Evolutionary conservation across 2,329 filamentous ascomycete genomes (phyloP).

Genomic region (Phoma herbarum): DNA sequence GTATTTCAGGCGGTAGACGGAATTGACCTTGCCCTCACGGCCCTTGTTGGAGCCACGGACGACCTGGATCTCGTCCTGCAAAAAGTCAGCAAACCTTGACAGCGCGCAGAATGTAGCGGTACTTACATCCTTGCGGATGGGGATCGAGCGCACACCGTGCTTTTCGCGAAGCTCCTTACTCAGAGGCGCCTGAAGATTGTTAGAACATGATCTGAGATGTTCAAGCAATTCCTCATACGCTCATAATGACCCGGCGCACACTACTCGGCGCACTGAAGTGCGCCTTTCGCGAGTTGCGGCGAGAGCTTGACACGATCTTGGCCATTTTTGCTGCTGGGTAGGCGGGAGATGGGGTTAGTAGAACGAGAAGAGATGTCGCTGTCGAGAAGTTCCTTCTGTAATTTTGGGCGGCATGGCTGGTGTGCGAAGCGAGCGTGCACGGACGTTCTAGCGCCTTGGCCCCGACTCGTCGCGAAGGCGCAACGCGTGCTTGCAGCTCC

Average conservation of each 20-base stretch:
- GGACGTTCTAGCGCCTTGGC: conserved; percentile 7
- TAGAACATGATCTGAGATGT: conserved; percentile 41
- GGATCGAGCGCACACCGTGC: conserved; percentile 93
- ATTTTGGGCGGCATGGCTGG: conserved; percentile 26
- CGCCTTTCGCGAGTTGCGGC: conserved; percentile 98
- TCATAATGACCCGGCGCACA: conserved; percentile 94
- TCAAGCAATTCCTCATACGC: conserved; percentile 70
- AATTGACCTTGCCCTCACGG: conserved; percentile 96
- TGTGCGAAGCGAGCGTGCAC: conserved; percentile 16
- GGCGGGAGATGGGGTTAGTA: conserved; percentile 45
- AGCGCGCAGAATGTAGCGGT: conserved; percentile 43
- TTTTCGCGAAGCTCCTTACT: conserved; percentile 93
- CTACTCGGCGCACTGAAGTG: conserved; percentile 97
- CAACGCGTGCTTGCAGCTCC: conserved; percentile 24
- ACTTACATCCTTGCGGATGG: conserved; percentile 84
- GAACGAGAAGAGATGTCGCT: conserved; percentile 24
- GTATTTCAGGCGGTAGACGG: conserved; percentile 85
- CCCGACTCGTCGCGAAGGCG: not conserved
- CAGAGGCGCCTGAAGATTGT: conserved; percentile 50
- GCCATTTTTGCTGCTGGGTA: conserved; percentile 66
- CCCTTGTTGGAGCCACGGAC: conserved; percentile 96
- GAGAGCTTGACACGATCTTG: conserved; percentile 81
- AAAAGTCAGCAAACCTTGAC: conserved; percentile 39
- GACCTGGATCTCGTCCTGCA: conserved; percentile 81
- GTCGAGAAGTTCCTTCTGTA: conserved; percentile 26